Conservation (phyloP, 371 early-diverging fungal genomes). For the Mucor plumbeus region DNA sequence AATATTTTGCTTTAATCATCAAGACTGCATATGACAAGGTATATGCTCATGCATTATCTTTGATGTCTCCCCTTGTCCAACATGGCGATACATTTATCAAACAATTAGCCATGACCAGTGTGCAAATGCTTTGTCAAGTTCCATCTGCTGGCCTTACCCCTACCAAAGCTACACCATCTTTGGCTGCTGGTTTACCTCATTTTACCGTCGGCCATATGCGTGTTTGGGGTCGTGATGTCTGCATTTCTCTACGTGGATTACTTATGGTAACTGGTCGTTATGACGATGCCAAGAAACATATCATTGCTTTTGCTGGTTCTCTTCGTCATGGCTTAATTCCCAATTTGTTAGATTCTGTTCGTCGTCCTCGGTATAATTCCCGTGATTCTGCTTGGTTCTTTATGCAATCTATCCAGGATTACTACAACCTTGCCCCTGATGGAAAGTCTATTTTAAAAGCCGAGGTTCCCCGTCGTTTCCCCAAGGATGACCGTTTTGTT, state of each 20-base stretch:
- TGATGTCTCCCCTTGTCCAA: constrained; percentile 68
- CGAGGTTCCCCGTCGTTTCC: constrained; percentile 85
- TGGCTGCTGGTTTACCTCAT: constrained; percentile 97
- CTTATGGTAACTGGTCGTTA: constrained; percentile 83
- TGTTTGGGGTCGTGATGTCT: constrained; percentile 98
- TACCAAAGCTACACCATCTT: constrained; percentile 54
- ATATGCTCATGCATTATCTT: constrained; percentile 58
- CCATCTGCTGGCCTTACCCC: constrained; percentile 85
- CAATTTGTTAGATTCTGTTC: constrained; percentile 88
- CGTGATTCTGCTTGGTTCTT: constrained; percentile 98
- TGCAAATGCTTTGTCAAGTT: constrained; percentile 83
- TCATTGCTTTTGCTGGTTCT: constrained; percentile 89
- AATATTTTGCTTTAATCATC: constrained; percentile 88
- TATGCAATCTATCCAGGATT: constrained; percentile 88
- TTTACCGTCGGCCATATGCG: constrained; percentile 94
- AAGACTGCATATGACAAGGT: constrained; percentile 80
- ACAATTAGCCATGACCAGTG: constrained; percentile 75
- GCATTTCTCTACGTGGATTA: constrained; percentile 89
- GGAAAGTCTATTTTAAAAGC: constrained; percentile 76
- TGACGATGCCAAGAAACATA: constrained; percentile 80
- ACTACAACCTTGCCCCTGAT: constrained; percentile 77
- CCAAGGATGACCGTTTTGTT: constrained; percentile 74
- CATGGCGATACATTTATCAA: constrained; percentile 72
- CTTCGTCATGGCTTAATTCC: constrained; percentile 94
- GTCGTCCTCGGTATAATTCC: constrained; percentile 92